These are phyloP conservation scores for Trichoderma sp. DNA, from an alignment of 2,329 filamentous ascomycete species.

Conservation along the genomic window DNA sequence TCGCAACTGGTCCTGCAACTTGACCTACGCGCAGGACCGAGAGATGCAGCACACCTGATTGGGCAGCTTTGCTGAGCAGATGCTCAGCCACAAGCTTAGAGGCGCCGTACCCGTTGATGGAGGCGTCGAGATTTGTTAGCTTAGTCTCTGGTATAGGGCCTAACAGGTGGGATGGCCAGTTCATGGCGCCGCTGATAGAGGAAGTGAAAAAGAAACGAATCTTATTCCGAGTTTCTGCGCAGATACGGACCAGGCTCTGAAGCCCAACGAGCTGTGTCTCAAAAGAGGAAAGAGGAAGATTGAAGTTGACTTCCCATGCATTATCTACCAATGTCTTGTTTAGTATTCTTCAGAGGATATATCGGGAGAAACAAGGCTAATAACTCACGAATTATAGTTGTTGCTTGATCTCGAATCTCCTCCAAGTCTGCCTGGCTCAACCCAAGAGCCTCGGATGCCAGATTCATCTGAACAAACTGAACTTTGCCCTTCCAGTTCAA, in stretches of 20 bases:
- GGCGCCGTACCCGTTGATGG: neutral
- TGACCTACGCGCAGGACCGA: neutral
- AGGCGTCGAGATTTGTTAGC: neutral
- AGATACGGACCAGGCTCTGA: neutral
- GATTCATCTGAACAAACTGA: neutral
- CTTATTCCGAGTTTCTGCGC: neutral
- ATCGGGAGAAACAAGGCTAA: too few relatives aligned
- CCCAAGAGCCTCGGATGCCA: neutral
- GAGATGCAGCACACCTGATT: neutral
- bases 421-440: neutral
- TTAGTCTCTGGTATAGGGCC: neutral
- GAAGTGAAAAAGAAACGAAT: neutral
- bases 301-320: neutral
- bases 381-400: neutral
- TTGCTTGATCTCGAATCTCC: neutral
- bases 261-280: neutral
- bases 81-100: neutral
- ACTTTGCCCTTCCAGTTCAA: neutral
- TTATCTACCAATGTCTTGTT: neutral
- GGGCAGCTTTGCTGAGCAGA: neutral
- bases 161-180: neutral
- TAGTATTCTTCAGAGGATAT: neutral
- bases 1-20: neutral
- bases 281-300: neutral
- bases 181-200: neutral